Evolutionary conservation across 23 red algal species (phyloP), one percentile per base, ranked within the genome.

Genomic region (Pyropia yezoensis): DNA sequence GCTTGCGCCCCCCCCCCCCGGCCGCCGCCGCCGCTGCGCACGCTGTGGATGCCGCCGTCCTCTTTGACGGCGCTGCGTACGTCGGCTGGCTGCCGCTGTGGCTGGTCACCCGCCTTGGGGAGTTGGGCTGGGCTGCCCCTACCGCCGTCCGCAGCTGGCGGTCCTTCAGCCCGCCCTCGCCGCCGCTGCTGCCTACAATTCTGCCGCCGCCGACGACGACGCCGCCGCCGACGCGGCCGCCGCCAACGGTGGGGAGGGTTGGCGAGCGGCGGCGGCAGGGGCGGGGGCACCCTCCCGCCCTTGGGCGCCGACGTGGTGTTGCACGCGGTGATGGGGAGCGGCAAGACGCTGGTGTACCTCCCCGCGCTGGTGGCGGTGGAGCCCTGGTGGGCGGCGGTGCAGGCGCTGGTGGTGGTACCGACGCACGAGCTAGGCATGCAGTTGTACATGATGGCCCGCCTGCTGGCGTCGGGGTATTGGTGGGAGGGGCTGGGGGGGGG

Each of bases 401-500:
- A 97, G 52, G 85, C 78, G 16, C 61, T 91, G 25, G 68, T 97
- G 16, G 50, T 97, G 14, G 94, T 97, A 14, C 94, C 94, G n/a
- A 97, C 94, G 15, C 79, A 75, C 21, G 94, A 97, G 74, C 76
- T 97, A 1, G 94, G 84, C 14, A 86, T 97, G 77, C 94, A 97
- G 57, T 77, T 97, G 27, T 87, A 90, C 78, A 82, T 64, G 32
- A 22, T 77, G 49, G 66, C 88, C 52, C 68, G 77, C 39, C 69
- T 69, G 16, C 51, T 97, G 15, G 75, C 78, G 16, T 54, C 69
- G 14, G 75, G 75, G 1, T 95, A 54, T 53, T 11, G 33, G 16
- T 19, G 70, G 30, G 30, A 33, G 30, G 30, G 30, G 30, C 2
- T n/a, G n/a, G n/a, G n/a, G n/a, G n/a, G n/a, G n/a, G n/a, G n/a